These are phyloP conservation scores for Chytriomyces hyalinus DNA, from an alignment of 192 early-diverging fungal genomes.

Conservation along the genomic window DNA sequence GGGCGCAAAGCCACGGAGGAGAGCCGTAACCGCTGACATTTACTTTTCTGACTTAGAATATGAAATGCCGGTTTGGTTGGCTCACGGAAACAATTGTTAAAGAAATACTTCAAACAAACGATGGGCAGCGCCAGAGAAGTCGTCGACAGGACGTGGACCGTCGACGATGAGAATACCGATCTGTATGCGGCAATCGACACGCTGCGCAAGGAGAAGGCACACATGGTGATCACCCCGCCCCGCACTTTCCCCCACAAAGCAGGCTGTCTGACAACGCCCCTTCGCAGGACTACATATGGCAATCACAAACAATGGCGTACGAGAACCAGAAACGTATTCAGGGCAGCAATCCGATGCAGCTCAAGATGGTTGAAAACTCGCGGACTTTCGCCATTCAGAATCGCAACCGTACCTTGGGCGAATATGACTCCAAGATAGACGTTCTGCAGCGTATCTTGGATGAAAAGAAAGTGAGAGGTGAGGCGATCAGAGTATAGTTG, in stretches of 20 bases:
- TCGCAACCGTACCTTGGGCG: background rate
- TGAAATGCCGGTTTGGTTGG: too few species aligned
- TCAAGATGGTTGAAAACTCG: constrained; percentile 29
- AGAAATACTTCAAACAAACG: too few species aligned
- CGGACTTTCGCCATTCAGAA: background rate
- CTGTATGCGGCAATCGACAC: constrained; percentile 16
- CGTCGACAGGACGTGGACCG: background rate
- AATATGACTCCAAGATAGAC: constrained; percentile 14
- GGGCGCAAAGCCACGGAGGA: too few species aligned
- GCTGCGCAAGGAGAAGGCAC: constrained; percentile 22
- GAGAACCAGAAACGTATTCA: constrained; percentile 19
- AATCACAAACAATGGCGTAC: constrained; percentile 9
- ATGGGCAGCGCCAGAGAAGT: background rate
- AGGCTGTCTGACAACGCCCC: background rate
- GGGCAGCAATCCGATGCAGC: constrained; percentile 22
- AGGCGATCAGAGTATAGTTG: background rate
- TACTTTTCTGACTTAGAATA: too few species aligned
- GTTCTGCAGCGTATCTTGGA: constrained; percentile 11
- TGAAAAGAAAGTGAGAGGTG: constrained; percentile 33
- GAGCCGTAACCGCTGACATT: too few species aligned
- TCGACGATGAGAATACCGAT: constrained; percentile 21
- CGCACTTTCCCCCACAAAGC: background rate
- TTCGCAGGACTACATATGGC: background rate
- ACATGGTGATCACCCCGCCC: background rate
- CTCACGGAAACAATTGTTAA: too few species aligned